phyloP scores from a whole-genome alignment of 306 rosid genomes.

The Canavalia gladiata region DNA sequence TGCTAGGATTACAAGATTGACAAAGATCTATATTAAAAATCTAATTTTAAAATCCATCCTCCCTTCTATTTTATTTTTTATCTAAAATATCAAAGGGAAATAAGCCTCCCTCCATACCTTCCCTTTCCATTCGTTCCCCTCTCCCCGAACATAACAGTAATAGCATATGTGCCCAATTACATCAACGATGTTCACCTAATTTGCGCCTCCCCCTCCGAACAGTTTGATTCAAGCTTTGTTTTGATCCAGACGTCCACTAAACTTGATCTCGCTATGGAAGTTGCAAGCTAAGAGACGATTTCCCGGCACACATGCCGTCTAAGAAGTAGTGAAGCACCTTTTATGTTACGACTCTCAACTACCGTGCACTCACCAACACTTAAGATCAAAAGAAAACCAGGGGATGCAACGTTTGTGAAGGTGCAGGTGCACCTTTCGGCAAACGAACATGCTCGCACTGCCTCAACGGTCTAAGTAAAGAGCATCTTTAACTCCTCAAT shows the following conservation, averaged over 20 bases:
- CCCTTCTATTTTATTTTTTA: not conserved
- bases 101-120: not conserved
- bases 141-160: slow-evolving; percentile 4
- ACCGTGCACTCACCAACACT: slow-evolving; percentile 34
- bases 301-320: slow-evolving; percentile 25
- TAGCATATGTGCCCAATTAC: not conserved
- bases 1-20: not conserved
- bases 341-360: slow-evolving; percentile 20
- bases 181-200: not conserved
- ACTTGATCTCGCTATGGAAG: slow-evolving; percentile 12
- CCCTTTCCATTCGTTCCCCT: slow-evolving; percentile 14
- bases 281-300: slow-evolving; percentile 28
- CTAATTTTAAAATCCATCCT: not conserved
- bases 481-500: slow-evolving; percentile 96
- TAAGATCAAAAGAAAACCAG: slow-evolving; percentile 31
- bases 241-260: slow-evolving; percentile 9
- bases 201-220: slow-evolving; percentile 14
- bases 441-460: slow-evolving; percentile 21
- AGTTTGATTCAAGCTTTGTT: slow-evolving; percentile 20
- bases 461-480: slow-evolving; percentile 61
- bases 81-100: slow-evolving; percentile 19
- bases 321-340: slow-evolving; percentile 27
- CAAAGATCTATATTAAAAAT: not conserved
- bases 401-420: slow-evolving; percentile 19
- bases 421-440: slow-evolving; percentile 39